These are phyloP conservation scores for Staphylotrichum longicolle DNA, from an alignment of 495 filamentous ascomycete species.

Conservation along the genomic window DNA sequence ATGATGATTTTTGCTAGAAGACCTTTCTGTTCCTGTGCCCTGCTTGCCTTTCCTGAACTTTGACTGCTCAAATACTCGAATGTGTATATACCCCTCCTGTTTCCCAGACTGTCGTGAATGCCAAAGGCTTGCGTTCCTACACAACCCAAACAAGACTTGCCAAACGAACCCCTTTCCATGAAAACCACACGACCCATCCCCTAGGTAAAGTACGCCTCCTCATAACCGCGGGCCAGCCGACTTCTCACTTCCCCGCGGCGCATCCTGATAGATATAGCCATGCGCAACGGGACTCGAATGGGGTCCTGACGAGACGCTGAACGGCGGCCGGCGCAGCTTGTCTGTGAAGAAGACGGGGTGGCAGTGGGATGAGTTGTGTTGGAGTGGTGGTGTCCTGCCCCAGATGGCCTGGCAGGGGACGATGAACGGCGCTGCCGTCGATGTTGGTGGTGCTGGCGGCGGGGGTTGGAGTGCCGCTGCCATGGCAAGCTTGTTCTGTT, in stretches of 20 bases:
- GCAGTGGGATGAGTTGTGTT: constrained; percentile 43
- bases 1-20: background rate
- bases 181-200: too few relatives aligned
- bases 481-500: constrained; percentile 10
- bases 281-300: constrained; percentile 47
- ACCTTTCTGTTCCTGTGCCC: background rate
- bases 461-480: constrained; percentile 12
- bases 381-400: background rate
- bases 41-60: background rate
- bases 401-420: constrained; percentile 24
- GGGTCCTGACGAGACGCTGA: constrained; percentile 25
- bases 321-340: constrained; percentile 45
- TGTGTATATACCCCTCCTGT: too few relatives aligned
- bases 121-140: too few relatives aligned
- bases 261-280: constrained; percentile 54
- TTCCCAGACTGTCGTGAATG: too few relatives aligned
- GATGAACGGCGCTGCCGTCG: background rate
- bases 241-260: constrained; percentile 24
- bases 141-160: background rate
- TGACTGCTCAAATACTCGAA: too few relatives aligned
- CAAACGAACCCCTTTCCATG: background rate
- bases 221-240: constrained; percentile 43
- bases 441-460: background rate
- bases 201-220: constrained; percentile 10
- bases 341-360: constrained; percentile 63